A percentile compares a stretch with the other conserved stretches of the same genome.
Evolutionary conservation across 495 filamentous ascomycete species (phyloP).

Genomic region (Aspergillus funiculosus): DNA sequence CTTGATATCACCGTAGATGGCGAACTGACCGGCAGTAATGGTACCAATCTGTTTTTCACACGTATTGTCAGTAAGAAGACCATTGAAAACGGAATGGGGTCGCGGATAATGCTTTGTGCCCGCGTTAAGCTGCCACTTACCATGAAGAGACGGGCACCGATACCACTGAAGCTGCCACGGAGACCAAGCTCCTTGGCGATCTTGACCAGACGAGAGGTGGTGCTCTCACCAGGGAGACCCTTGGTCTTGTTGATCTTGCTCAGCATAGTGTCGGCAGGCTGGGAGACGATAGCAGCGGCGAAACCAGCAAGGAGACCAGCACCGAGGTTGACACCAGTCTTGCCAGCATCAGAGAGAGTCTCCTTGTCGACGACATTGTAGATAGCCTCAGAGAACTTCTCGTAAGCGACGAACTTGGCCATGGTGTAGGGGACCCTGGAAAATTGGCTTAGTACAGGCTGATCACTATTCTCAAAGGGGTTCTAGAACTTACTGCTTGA

Average conservation of each 20-base stretch:
- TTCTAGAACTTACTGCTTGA: constrained; percentile 79
- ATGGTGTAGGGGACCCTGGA: constrained; percentile 96
- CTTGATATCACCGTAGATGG: constrained; percentile 76
- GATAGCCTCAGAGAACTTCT: constrained; percentile 84
- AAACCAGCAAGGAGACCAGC: constrained; percentile 96
- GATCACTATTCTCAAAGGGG: neutral
- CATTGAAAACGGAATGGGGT: neutral
- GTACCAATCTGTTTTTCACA: constrained; percentile 50
- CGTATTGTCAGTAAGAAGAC: neutral
- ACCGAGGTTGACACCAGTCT: constrained; percentile 90
- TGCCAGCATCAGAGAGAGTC: constrained; percentile 59
- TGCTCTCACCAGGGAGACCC: constrained; percentile 92
- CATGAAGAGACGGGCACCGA: constrained; percentile 84
- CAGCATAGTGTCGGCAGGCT: constrained; percentile 98
- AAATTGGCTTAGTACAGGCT: neutral
- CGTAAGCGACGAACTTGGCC: constrained; percentile 99
- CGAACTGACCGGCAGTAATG: constrained; percentile 89
- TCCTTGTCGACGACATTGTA: constrained; percentile 72
- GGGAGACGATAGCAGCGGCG: constrained; percentile 91
- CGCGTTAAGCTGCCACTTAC: constrained; percentile 11
- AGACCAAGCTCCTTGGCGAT: constrained; percentile 92
- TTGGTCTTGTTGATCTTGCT: constrained; percentile 99
- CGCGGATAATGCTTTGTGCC: neutral
- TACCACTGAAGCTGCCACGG: constrained; percentile 80
- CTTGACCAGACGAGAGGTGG: constrained; percentile 85